Percentiles rank a stretch among this genome's conserved stretches.
Conservation (phyloP, 352 stramenopile species). For the Vaucheria bursata region DNA sequence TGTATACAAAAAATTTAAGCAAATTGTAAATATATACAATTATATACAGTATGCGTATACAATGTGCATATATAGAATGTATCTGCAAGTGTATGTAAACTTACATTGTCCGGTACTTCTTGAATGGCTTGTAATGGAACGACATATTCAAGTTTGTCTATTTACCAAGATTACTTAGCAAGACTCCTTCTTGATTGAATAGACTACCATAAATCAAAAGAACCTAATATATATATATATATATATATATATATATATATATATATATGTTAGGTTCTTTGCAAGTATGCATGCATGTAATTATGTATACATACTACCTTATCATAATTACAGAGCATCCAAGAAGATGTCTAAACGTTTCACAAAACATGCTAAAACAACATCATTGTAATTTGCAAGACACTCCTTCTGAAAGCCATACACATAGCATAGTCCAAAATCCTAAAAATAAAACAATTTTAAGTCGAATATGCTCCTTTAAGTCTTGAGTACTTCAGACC, state of each 20-base stretch:
- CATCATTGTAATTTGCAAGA: constrained; percentile 45
- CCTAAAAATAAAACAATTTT: constrained; percentile 30
- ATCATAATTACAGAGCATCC: constrained; percentile 72
- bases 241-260: neutral
- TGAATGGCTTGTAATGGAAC: constrained; percentile 22
- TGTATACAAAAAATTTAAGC: too few species aligned
- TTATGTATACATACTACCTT: too few species aligned
- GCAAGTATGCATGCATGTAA: too few species aligned
- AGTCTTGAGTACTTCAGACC: too few species aligned
- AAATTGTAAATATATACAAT: too few species aligned
- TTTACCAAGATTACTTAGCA: constrained; percentile 68
- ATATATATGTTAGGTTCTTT: too few species aligned
- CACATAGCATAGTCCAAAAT: constrained; percentile 52
- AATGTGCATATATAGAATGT: neutral
- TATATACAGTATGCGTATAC: too few species aligned
- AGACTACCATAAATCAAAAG: constrained; percentile 84
- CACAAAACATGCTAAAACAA: constrained; percentile 52
- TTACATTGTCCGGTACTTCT: neutral
- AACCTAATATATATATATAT: constrained; percentile 59
- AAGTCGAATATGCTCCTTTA: neutral
- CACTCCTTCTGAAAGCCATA: constrained; percentile 60
- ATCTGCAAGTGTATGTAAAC: neutral
- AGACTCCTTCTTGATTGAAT: constrained; percentile 77
- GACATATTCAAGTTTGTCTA: constrained; percentile 43
- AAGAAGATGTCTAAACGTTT: constrained; percentile 68